Evolutionary conservation across 768 basidiomycete species (phyloP), one percentile per base, ranked within the genome.

Genomic region (Gloeostereum incarnatum): DNA sequence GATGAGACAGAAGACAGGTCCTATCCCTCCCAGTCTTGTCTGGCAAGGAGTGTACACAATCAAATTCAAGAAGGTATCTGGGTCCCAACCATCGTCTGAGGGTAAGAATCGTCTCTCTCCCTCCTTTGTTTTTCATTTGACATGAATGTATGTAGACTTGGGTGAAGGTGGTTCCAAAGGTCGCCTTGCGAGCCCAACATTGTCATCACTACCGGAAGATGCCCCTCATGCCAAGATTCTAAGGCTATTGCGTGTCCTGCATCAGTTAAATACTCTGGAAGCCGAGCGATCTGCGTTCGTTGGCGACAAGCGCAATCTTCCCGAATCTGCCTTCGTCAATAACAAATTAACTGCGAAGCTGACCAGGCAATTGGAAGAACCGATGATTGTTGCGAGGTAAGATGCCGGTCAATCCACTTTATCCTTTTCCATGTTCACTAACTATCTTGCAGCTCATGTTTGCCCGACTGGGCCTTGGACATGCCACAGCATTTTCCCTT

Each of bases 331-430:
- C 0, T 99, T 99, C 55, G 77, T 98, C 45, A 99, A 98, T 57
- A 97, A 96, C 64, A 99, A 99, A 59, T 65, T 99, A 19, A 91
- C 91, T 2, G 96, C 96, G 7, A 99, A 99, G 59, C 71, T 99
- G n/a, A 91, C 90, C 9, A 75, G 96, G 24, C 96, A 98, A 55
- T 58, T 99, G 30, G 96, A 99, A 50, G 96, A 99, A 54, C 89
- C 91, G 0, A 96, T 98, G 91, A 96, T 99, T 45, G 92, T 99
- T 31, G 96, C 94, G 1, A 93, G 90, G 91, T 90, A 49, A 45
- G 68, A 55, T 37, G 5, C 22, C 1, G 11, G 34, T 27, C 13
- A 14, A 25, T 23, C 42, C n/a, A 10, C n/a, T 14, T 14, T 5
- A 36, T 14, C 7, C 39, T 19, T n/a, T 9, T n/a, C 20, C 20